phyloP scores from a whole-genome alignment of 495 filamentous ascomycete genomes.

The Opeltia flavorubescens region DNA sequence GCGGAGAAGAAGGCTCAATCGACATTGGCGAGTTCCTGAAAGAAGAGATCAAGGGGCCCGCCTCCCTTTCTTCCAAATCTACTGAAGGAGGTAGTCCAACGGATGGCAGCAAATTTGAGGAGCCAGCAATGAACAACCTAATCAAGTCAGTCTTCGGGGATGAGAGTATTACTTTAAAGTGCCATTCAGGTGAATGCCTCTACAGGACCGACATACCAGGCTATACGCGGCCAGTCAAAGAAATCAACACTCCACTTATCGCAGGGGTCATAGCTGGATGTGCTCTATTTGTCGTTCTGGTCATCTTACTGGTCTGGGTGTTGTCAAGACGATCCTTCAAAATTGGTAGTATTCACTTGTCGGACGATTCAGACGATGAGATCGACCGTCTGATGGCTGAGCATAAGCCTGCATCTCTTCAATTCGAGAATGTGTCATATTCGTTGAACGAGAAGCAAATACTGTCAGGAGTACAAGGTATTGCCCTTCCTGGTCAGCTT shows the following conservation, averaged over 20 bases:
- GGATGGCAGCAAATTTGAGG: constrained; percentile 68
- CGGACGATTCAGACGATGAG: constrained; percentile 85
- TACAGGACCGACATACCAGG: constrained; percentile 86
- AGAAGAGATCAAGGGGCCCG: constrained; percentile 70
- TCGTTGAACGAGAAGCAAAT: constrained; percentile 77
- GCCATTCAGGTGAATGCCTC: constrained; percentile 80
- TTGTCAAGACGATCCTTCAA: constrained; percentile 57
- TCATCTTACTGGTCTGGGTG: constrained; percentile 78
- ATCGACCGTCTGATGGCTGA: constrained; percentile 70
- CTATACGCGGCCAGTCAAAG: constrained; percentile 74
- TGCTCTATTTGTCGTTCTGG: constrained; percentile 72
- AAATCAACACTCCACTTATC: constrained; percentile 94
- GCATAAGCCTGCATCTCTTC: constrained; percentile 77
- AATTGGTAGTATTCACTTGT: constrained; percentile 61
- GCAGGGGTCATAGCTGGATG: constrained; percentile 84
- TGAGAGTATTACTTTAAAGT: constrained; percentile 68
- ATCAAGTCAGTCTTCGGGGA: constrained; percentile 86
- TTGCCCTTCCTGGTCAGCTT: constrained; percentile 77
- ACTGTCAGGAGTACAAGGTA: constrained; percentile 63
- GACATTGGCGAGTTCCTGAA: constrained; percentile 82
- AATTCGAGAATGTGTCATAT: constrained; percentile 83
- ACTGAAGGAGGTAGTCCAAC: constrained; percentile 40
- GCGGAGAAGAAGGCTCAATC: constrained; percentile 78
- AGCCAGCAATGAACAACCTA: constrained; percentile 78
- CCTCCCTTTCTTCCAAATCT: constrained; percentile 60